Conservation (phyloP, 1,139 yeast species). For the Suhomyces wounanorum region DNA sequence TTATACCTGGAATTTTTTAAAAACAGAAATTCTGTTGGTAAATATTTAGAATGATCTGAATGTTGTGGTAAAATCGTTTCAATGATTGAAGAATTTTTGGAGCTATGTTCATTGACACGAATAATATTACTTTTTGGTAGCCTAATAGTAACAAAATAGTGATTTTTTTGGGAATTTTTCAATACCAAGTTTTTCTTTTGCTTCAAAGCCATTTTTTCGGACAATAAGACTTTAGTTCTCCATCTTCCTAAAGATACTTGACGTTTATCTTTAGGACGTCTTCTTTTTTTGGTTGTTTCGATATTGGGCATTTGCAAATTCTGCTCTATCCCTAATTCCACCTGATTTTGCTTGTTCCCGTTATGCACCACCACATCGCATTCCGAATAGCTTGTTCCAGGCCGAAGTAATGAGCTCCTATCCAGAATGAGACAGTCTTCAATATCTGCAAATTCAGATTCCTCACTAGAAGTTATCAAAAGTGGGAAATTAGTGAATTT, state of each 20-base stretch:
- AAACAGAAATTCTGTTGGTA: conserved; percentile 1
- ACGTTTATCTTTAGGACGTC: background rate
- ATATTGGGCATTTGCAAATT: background rate
- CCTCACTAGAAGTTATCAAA: background rate
- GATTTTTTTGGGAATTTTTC: background rate
- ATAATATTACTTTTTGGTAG: background rate
- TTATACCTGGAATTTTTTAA: conserved; percentile 3
- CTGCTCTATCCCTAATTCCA: background rate
- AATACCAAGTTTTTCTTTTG: background rate
- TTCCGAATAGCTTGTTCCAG: background rate
- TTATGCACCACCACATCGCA: background rate
- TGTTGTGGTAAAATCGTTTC: background rate
- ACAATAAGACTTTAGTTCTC: background rate
- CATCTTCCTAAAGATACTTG: background rate
- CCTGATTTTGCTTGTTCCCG: background rate
- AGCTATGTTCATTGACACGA: background rate
- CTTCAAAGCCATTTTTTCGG: background rate
- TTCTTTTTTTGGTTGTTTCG: background rate
- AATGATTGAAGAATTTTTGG: background rate
- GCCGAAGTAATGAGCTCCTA: background rate
- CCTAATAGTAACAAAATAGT: background rate
- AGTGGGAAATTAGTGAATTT: background rate
- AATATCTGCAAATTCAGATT: background rate
- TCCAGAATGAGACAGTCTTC: background rate
- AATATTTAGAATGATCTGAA: background rate